Evolutionary conservation across 371 early-diverging fungal genomes (phyloP), one percentile per base, ranked within the genome.

Genomic region (Zychaea mexicana): DNA sequence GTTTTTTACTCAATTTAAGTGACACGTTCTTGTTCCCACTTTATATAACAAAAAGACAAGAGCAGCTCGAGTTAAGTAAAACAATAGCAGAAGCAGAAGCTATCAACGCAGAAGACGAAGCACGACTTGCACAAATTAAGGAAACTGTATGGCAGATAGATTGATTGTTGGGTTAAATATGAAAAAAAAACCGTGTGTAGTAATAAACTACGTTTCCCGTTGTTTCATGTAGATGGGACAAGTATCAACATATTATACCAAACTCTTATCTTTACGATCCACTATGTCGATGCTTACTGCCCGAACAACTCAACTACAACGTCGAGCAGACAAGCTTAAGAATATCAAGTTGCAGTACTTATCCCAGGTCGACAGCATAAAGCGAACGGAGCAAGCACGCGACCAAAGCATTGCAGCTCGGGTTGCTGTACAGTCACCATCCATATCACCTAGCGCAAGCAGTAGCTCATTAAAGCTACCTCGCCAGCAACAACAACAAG

Each of bases 261-360:
- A 80, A 24, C 52, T 80, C 9, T 38, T 70, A 39, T 72, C 75
- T 0, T 27, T 80, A 19, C 71, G 73, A 31, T 71, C 77, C 33
- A 76, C 73, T 8, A 76, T 80, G 76, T 59, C 72, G 1, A 71
- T 73, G 70, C 53, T 80, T 2, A 42, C 61, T 21, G 74, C 78
- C 22, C 65, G 76, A 28, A 67, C 77, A 3, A 64, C 65, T 13
- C 75, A 77, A 27, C 64, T 80, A 15, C 66, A 68, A 17, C 62
- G 59, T 8, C 61, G 72, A 45, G 77, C 78, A 0, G 64, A 71
- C 13, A 73, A 73, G 30, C 58, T 80, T 1, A 73, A 75, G 33
- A 19, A 42, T 13, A 60, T 67, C 12, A 77, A 77, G 24, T 26
- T 63, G 2, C 64, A 75, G 10, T 72, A 80, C 36, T 28, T 75